These are phyloP conservation scores for Artemisia tridentata DNA, from an alignment of 129 eudicot species.

Conservation along the genomic window DNA sequence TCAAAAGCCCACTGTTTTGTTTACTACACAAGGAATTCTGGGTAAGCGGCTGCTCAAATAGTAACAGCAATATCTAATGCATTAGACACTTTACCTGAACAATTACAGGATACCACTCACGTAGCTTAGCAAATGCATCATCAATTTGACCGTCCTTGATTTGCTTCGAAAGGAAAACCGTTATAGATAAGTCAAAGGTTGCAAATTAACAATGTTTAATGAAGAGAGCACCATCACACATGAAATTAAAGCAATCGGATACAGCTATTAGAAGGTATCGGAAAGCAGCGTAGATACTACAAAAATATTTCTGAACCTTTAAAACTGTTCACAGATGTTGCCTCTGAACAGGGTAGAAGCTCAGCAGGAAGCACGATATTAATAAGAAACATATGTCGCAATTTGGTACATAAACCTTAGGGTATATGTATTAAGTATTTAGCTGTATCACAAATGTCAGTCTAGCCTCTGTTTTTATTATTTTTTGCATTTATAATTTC, in stretches of 20 bases:
- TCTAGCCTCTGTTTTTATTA: too few relatives aligned
- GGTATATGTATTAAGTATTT: too few relatives aligned
- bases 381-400: too few relatives aligned
- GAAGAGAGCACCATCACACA: neutral
- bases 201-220: neutral
- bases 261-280: neutral
- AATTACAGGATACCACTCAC: conserved; percentile 65
- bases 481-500: too few relatives aligned
- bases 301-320: neutral
- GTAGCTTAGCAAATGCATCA: conserved; percentile 62
- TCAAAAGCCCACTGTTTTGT: neutral
- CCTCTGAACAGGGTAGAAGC: too few relatives aligned
- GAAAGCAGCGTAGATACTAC: too few relatives aligned
- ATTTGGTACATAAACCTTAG: too few relatives aligned
- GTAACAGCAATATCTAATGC: conserved; percentile 7
- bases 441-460: too few relatives aligned
- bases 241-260: neutral
- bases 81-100: conserved; percentile 55
- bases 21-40: neutral
- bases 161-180: conserved; percentile 44
- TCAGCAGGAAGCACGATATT: too few relatives aligned
- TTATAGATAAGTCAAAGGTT: conserved; percentile 9
- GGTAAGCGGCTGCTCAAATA: neutral
- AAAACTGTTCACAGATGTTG: too few relatives aligned
- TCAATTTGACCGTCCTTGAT: conserved; percentile 78